Base-by-base conservation (phyloP, 2,329 filamentous ascomycete species). In the Fusarium nurragi region DNA sequence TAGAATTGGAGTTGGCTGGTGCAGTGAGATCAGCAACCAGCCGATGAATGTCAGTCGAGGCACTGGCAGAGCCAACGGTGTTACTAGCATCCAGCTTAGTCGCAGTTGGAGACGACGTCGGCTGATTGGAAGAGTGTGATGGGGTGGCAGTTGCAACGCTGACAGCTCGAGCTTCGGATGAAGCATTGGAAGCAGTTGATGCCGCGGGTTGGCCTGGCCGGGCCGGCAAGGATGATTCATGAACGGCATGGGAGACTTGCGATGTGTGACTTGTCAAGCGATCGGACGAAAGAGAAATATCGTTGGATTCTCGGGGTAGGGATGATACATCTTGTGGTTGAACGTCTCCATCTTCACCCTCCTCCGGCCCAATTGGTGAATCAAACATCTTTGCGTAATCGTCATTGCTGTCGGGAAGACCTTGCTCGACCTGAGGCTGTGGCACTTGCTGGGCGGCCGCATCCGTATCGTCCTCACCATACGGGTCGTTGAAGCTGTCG, bases 301-400 rank as follows among this genome's bases (percentile, higher is more conserved):
- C 72, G 74, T 77, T 80, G 76, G 77, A 79, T 78, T 80, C 74
- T 78, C 70, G 71, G 57, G 72, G 74, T 68, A 77, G 75, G 70
- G 79, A 76, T 75, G 80, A 77, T 82, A 83, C 77, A 82, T 80
- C 73, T 70, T 73, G 76, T 71, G 70, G 71, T 64, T 67, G 65
- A 62, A 72, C 71, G 72, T 76, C 73, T 68, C 73, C 75, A 62
- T 75, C 75, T 59, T 73, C 77, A 61, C 68, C 74, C 60, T 76
- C 73, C 54, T 77, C 75, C 43, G 73, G 68, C 41, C 70, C 76
- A 70, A 77, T 76, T 54, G 81, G 79, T 55, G 83, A 84, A 74
- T 84, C 80, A 78, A 83, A 82, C 34, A 77, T 81, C 72, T 80
- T 83, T 69, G 80, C 79, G 76, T 84, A 82, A 67, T 84, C 81